phyloP scores from a whole-genome alignment of 495 filamentous ascomycete species.

The Choiromyces venosus region DNA sequence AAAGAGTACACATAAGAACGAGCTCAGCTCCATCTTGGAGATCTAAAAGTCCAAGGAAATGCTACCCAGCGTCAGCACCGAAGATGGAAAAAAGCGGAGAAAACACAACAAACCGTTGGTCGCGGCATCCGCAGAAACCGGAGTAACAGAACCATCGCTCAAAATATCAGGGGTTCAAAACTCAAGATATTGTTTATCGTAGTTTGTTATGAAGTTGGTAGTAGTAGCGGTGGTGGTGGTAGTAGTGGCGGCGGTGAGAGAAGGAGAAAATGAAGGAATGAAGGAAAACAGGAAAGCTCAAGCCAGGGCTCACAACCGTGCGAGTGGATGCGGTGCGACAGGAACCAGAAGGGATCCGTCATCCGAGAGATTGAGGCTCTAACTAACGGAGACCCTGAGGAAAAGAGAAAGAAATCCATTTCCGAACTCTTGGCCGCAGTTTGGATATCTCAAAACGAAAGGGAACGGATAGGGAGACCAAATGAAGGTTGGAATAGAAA shows the following conservation, averaged over 20 bases:
- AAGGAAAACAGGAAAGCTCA: conserved; percentile 2
- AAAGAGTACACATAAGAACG: conserved; percentile 66
- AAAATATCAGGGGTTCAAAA: background rate
- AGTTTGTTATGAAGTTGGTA: background rate
- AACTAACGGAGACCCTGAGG: conserved; percentile 1
- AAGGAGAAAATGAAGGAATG: conserved; percentile 1
- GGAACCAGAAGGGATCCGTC: background rate
- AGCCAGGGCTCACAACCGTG: conserved; percentile 1
- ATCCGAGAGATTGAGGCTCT: background rate
- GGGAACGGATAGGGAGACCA: background rate
- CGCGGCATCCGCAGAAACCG: conserved; percentile 33
- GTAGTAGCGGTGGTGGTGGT: background rate
- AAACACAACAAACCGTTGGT: conserved; percentile 22
- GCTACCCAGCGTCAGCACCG: conserved; percentile 45
- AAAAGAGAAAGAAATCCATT: background rate
- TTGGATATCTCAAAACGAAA: background rate
- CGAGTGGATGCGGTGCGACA: background rate
- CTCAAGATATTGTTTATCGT: background rate
- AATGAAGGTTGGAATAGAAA: background rate
- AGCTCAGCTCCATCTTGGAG: conserved; percentile 79
- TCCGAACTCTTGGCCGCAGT: background rate
- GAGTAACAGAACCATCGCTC: conserved; percentile 24
- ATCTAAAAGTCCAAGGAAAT: conserved; percentile 77
- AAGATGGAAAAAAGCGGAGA: background rate
- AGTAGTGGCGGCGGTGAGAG: background rate